These are phyloP conservation scores for Monosporozyma solicola DNA, from an alignment of 805 yeast genomes.

Conservation along the genomic window DNA sequence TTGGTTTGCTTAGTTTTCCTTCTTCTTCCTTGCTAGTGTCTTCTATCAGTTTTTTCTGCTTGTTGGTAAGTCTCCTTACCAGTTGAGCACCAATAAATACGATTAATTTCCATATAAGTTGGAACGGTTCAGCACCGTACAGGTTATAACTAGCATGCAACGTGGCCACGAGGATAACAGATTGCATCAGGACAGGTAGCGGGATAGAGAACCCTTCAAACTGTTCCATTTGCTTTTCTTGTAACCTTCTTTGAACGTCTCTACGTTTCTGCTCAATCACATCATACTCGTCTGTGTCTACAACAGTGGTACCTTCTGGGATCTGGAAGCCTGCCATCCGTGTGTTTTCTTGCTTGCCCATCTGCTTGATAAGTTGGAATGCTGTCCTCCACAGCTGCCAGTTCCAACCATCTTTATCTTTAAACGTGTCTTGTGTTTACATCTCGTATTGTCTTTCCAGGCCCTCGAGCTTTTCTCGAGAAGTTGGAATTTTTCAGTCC, in stretches of 20 bases:
- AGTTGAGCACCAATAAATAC: slow-evolving; percentile 3
- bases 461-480: not conserved
- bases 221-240: not conserved
- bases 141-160: slow-evolving; percentile 1
- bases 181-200: slow-evolving; percentile 1
- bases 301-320: not conserved
- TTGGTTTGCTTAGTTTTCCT: not conserved
- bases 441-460: not conserved
- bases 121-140: not conserved
- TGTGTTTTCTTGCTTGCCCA: too few species aligned
- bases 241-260: not conserved
- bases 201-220: not conserved
- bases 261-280: not conserved
- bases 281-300: not conserved
- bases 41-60: not conserved
- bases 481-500: not conserved
- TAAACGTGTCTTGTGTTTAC: not conserved
- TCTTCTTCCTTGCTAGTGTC: not conserved
- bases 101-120: slow-evolving; percentile 1
- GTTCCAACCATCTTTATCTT: not conserved
- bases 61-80: not conserved
- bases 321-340: not conserved
- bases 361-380: too few species aligned
- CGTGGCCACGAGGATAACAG: slow-evolving; percentile 1
- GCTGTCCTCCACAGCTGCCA: too few species aligned